These are phyloP conservation scores for Grosmannia clavigera DNA, from an alignment of 2,329 filamentous ascomycete genomes.

Conservation along the genomic window DNA sequence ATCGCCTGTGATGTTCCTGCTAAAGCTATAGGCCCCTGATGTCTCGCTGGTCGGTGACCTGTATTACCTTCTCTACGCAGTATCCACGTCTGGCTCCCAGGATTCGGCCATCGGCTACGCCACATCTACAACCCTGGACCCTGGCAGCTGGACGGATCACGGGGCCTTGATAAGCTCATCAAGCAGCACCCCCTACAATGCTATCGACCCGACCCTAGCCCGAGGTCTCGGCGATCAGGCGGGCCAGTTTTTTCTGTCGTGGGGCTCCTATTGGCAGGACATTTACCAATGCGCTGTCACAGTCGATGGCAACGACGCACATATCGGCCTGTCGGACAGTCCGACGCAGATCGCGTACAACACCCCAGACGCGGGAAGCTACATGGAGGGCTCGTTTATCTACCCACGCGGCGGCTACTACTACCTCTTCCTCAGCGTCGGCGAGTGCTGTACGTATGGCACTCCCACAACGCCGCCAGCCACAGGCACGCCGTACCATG, in stretches of 20 bases:
- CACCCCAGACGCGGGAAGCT: constrained; percentile 9
- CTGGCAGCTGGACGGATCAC: constrained; percentile 47
- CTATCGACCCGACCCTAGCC: constrained; percentile 47
- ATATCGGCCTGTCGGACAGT: neutral
- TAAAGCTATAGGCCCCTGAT: constrained; percentile 14
- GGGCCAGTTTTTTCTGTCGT: constrained; percentile 25
- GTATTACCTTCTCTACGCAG: constrained; percentile 33
- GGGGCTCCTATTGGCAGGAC: constrained; percentile 49
- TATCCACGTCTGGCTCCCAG: constrained; percentile 47
- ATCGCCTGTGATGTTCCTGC: too few relatives aligned
- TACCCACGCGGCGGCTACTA: constrained; percentile 44
- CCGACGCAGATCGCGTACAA: constrained; percentile 7
- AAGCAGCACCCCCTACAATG: constrained; percentile 32
- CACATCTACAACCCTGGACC: constrained; percentile 27
- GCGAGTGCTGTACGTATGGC: constrained; percentile 18
- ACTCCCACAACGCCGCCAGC: neutral
- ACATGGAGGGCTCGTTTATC: constrained; percentile 45
- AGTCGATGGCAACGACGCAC: constrained; percentile 22
- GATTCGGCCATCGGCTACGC: constrained; percentile 23
- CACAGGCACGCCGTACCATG: constrained; percentile 43
- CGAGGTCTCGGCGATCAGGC: constrained; percentile 23
- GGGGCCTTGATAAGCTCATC: constrained; percentile 41
- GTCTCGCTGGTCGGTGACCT: constrained; percentile 37
- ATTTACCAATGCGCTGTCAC: constrained; percentile 41
- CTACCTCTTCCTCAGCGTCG: constrained; percentile 53